Percentiles rank a stretch among this genome's conserved stretches.
These are phyloP conservation scores for Collybia nuda DNA, from an alignment of 768 basidiomycete species.

Conservation along the genomic window DNA sequence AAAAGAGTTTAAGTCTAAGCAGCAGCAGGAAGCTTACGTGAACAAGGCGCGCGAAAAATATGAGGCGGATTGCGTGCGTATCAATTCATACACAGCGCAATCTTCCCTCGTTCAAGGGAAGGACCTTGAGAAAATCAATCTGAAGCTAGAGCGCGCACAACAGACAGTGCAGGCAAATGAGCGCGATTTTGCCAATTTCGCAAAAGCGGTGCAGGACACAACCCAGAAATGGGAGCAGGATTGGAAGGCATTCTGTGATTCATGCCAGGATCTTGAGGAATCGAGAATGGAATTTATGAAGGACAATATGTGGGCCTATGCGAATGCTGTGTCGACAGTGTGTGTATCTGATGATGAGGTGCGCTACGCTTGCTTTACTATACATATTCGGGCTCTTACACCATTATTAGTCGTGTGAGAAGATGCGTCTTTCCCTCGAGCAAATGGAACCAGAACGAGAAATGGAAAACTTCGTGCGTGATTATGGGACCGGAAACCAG, in stretches of 20 bases:
- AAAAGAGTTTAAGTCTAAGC: constrained; percentile 88
- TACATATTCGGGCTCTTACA: constrained; percentile 2
- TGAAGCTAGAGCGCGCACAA: constrained; percentile 88
- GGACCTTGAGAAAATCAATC: constrained; percentile 86
- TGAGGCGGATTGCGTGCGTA: constrained; percentile 86
- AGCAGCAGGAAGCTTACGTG: constrained; percentile 83
- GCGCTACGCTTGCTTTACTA: constrained; percentile 18
- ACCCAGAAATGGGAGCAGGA: constrained; percentile 85
- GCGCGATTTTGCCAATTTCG: constrained; percentile 88
- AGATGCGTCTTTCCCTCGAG: constrained; percentile 82
- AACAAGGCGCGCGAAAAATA: constrained; percentile 91
- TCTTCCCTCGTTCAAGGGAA: constrained; percentile 88
- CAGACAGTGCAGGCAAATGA: constrained; percentile 91
- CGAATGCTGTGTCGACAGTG: constrained; percentile 93
- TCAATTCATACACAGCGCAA: constrained; percentile 94
- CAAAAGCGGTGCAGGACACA: constrained; percentile 76
- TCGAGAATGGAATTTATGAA: constrained; percentile 93
- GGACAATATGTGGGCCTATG: constrained; percentile 94
- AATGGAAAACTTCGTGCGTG: constrained; percentile 84
- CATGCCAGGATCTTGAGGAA: constrained; percentile 94
- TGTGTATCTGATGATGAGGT: constrained; percentile 97
- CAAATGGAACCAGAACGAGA: constrained; percentile 87
- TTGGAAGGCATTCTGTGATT: constrained; percentile 95
- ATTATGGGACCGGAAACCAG: constrained; percentile 83
- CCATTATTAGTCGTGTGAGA: constrained; percentile 79